Base-by-base conservation (phyloP, 306 rosid genomes). In the Prunus mira region DNA sequence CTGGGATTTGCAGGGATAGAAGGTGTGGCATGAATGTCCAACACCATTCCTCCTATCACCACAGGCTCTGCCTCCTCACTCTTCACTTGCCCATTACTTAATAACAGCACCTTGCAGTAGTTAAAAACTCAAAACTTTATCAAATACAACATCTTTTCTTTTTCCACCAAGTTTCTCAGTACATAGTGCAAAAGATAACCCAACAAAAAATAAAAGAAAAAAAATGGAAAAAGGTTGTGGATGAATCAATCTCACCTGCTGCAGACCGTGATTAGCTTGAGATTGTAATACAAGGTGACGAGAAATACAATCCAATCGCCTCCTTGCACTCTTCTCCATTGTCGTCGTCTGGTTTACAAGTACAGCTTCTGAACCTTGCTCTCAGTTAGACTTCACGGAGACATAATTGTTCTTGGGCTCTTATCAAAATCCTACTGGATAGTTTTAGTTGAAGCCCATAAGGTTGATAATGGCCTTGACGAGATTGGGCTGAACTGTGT, bases 41-140 rank as follows among this genome's bases (percentile, higher is more conserved):
- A 79, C 28, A 92, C 96, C 98, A 94, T 92, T 61, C 91, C 97
- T 30, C 98, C 98, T 61, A 92, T 83, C 73, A 94, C 82, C 30
- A 94, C 92, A 9, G 93, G 88, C 58, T 90, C 86, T 27, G 79
- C 72, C 15, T 79, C 85, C 32, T 65, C 80, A 55, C 67, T 63
- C 63, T 81, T 81, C 84, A 67, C 43, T 58, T 81, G 38, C 54
- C 32, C 80, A 69, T 72, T 83, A 85, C 67, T 84, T 58, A 68
- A 18, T 54, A 78, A 74, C 30, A n/a, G 68, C 73, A 74, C 79
- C 57, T 70, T 34, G 67, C 64, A 65, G 43, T 38, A 38, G 43
- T 38, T 38, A 38, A 38, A 38, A 38, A 38, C 43, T 72, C 15
- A 52, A 52, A 17, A 43, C 69, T 45, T 50, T 9, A 52, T 9